These are phyloP conservation scores for Coemansia sp. DNA, from an alignment of 192 early-diverging fungal genomes.

Conservation along the genomic window DNA sequence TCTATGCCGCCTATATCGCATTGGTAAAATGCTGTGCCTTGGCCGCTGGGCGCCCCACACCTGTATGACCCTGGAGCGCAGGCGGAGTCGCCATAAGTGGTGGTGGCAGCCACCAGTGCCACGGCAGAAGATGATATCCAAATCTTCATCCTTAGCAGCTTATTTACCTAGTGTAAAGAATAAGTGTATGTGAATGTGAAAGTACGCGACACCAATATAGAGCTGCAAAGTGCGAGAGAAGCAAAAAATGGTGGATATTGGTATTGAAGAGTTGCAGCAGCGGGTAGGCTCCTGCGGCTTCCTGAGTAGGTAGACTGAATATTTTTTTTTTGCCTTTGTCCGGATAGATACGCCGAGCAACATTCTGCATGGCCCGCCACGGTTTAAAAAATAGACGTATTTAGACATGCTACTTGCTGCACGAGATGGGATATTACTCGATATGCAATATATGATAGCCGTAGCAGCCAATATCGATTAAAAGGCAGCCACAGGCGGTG, in stretches of 20 bases:
- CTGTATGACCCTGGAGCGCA: conserved; percentile 43
- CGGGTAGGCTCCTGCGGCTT: neutral
- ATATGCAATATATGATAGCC: conserved; percentile 17
- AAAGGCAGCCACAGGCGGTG: neutral
- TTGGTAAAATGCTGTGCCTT: conserved; percentile 34
- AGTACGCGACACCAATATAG: too few relatives aligned
- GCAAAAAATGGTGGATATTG: too few relatives aligned
- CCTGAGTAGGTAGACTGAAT: neutral
- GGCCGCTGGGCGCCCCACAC: conserved; percentile 34
- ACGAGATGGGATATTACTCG: conserved; percentile 3
- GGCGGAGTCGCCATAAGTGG: conserved; percentile 5
- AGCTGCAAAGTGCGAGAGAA: too few relatives aligned
- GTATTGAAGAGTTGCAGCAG: neutral
- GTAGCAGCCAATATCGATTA: conserved; percentile 20
- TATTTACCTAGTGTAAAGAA: too few relatives aligned
- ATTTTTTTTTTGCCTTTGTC: neutral
- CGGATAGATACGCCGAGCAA: neutral
- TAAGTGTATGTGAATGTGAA: too few relatives aligned
- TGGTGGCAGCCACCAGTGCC: neutral
- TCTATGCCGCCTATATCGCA: conserved; percentile 36
- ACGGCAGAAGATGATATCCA: neutral
- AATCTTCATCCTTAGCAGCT: neutral
- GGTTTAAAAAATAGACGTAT: conserved; percentile 4
- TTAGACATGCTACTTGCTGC: conserved; percentile 2
- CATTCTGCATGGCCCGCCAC: neutral